Base-by-base conservation (phyloP, 805 yeast genomes). In the Saccharomyces cerevisiae region DNA sequence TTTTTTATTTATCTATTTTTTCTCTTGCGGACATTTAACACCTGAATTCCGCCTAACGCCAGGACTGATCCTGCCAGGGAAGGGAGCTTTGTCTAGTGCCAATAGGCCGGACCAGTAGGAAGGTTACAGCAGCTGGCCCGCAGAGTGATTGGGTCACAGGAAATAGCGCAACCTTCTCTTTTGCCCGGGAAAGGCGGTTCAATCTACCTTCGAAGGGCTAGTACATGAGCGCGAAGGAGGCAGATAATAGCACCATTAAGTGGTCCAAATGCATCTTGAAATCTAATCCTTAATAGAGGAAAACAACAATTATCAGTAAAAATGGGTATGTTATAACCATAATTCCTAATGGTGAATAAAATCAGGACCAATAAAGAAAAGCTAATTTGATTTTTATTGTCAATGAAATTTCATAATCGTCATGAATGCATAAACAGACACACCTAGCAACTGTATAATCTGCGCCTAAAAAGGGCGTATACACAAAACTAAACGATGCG, bases 251-350 rank as follows among this genome's bases (percentile, higher is more conserved):
- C 24, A 36, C 8, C 17, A 36, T 8, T 36, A 17, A 8, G 8
- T 2, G 11, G 6, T 17, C 6, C 8, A 36, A 9, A 10, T 17
- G 24, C 24, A 9, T 36, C 22, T 36, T 6, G 17, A 36, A 9
- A 13, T 2, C 2, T 9, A n/a, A 17, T 6, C 4, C 10, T 24
- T 8, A 17, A 10, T 17, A 17, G 43, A 43, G 21, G 29, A 26
- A 46, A 50, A 49, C 51, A 28, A 54, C 49, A 53, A 56, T 51
- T 54, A 55, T 52, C 58, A 57, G 57, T 53, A 47, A 49, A 51
- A 51, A 57, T 57, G 59, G 59, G 59, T 57, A 57, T 57, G 59
- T 57, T 51, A 36, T 32, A 36, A 11, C 24, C 43, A 3, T 36
- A 9, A 8, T 4, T 8, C 22, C 41, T 2, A 17, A 36, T 36